Base-by-base conservation (phyloP, 306 rosid genomes). In the Geum urbanum region DNA sequence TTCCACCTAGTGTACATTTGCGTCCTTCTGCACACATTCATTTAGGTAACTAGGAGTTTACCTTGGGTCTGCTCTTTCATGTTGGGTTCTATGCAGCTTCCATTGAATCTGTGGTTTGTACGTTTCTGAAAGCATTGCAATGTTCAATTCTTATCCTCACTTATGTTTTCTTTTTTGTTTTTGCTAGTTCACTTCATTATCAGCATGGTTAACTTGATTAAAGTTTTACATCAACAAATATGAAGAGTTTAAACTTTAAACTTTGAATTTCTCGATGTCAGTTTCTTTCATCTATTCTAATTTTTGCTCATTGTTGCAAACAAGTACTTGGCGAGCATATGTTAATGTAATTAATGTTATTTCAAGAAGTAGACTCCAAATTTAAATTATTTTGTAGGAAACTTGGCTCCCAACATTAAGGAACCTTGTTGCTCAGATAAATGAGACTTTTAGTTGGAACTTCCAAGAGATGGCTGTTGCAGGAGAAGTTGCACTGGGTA, bases 401-500 rank as follows among this genome's bases (percentile, higher is more conserved):
- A 86, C 80, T 60, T 90, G 98, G 98, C 97, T 94, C 72, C 96
- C 94, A 27, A 87, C 87, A 35, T 82, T 94, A 73, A 88, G 96
- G 80, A 90, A 73, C 72, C 96, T 94, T 61, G 98, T 94, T 66
- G 84, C 84, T 35, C 86, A 78, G 87, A 94, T 94, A 74, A 94
- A 94, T 75, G 92, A 88, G 80, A 90, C 92, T 57, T 94, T 94
- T 60, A 81, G 96, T 55, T 81, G 66, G 66, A 94, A 94, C 83
- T 90, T 94, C 79, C 88, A 80, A 85, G 97, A 94, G 84, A 94
- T 94, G 98, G 98, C 97, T 59, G 97, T 94, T 76, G 98, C 98
- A 12, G 98, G 98, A 76, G 98, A 94, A 84, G 97, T 94, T 77
- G 86, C 86, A 62, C 77, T 94, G 75, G 97, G 98, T 94, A 71